Evolutionary conservation across 768 basidiomycete genomes (phyloP).

Genomic region (Rhizopogon roseolus): DNA sequence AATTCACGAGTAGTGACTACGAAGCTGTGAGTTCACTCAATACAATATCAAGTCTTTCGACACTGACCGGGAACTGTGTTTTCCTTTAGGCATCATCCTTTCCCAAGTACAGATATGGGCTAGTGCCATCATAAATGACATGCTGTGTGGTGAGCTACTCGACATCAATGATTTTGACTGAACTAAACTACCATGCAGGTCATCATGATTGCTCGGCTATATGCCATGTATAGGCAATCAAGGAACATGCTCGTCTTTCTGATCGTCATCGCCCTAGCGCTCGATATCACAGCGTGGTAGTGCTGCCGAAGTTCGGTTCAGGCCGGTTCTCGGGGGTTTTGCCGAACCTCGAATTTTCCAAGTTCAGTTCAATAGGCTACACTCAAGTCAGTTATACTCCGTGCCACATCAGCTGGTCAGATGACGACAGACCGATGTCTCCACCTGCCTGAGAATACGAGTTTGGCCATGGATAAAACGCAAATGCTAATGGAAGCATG

Average conservation of each 20-base stretch:
- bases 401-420: background rate
- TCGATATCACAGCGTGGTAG: background rate
- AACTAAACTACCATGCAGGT: background rate
- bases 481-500: conserved; percentile 36
- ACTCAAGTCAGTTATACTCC: background rate
- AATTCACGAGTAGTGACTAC: background rate
- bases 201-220: background rate
- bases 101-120: background rate
- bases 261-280: background rate
- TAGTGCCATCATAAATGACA: background rate
- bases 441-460: conserved; percentile 36
- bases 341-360: too few relatives aligned
- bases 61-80: background rate
- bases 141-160: background rate
- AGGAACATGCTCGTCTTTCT: background rate
- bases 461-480: conserved; percentile 65
- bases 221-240: background rate
- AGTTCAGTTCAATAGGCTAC: too few relatives aligned
- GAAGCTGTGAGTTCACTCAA: background rate
- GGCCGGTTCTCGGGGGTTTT: too few relatives aligned
- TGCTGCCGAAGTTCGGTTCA: too few relatives aligned
- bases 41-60: background rate
- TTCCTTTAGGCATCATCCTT: background rate
- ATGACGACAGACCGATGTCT: conserved; percentile 49
- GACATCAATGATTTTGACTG: background rate